Evolutionary conservation across 495 filamentous ascomycete species (phyloP), one percentile per base, ranked within the genome.

Genomic region (Podospora anserina): DNA sequence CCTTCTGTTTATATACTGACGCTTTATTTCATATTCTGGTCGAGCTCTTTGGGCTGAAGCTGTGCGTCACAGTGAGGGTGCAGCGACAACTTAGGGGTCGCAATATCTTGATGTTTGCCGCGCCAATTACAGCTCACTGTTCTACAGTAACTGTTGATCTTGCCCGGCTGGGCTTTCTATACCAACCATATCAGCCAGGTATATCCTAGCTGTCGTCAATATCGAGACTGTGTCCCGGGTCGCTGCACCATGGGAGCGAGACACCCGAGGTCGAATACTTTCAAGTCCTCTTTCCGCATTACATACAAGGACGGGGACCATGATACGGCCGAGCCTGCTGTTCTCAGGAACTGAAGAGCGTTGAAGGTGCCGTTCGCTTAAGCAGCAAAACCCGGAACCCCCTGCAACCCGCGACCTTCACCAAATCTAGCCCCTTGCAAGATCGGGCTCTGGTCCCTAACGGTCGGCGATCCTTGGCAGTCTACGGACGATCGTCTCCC

Each of bases 321-420:
- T 34, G 61, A 32, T 65, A 11, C n/a, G 39, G 49, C 63, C 63
- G 49, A 65, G n/a, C 18, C 15, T 11, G 15, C 15, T 66, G 19
- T 59, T 67, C 15, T 61, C 19, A 32, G 59, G 26, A 61, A 32
- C 23, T n/a, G 27, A 61, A 20, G 15, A 26, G 23, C n/a, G 55
- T 58, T 32, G 5, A 62, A n/a, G 28, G 28, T 63, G 57, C 66
- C 58, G 59, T 61, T 68, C 66, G 66, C 27, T 68, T 68, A 64
- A 49, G 65, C 69, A 66, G 30, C 23, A 19, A 20, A 28, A 64
- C 5, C 56, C 34, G 4, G 23, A 16, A 1, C 13, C 44, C 57
- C 23, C 70, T 71, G 70, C 64, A 71, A 66, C 70, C 66, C 70
- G 70, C 70, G 69, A 71, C 49, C 61, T 63, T 7, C 32, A 39